Conservation (phyloP, 208 protist genomes). For the Crithidia thermophila region DNA sequence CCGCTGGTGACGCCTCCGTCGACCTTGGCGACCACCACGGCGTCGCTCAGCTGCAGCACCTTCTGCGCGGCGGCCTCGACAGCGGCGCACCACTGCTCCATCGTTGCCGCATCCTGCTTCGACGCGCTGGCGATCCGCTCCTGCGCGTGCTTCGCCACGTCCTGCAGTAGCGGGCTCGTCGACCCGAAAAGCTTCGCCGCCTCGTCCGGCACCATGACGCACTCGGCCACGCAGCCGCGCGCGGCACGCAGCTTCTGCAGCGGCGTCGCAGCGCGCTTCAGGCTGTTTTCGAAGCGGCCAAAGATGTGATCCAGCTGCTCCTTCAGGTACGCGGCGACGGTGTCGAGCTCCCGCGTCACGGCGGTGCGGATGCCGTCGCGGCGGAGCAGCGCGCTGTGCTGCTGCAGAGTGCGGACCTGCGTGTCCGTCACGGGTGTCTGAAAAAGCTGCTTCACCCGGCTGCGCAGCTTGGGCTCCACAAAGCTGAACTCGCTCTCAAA, state of each 20-base stretch:
- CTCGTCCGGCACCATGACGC: conserved; percentile 53
- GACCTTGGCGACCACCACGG: conserved; percentile 38
- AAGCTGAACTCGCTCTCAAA: conserved; percentile 90
- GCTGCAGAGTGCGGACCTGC: conserved; percentile 49
- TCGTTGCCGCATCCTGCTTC: conserved; percentile 27
- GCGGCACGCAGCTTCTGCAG: conserved; percentile 68
- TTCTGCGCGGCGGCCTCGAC: conserved; percentile 50
- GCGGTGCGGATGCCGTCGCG: conserved; percentile 50
- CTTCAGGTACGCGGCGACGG: conserved; percentile 51
- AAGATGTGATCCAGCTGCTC: conserved; percentile 60
- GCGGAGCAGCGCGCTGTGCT: conserved; percentile 64
- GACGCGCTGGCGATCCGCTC: conserved; percentile 32
- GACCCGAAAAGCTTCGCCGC: conserved; percentile 64
- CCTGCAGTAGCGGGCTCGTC: conserved; percentile 33
- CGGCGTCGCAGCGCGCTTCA: conserved; percentile 57
- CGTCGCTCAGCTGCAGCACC: conserved; percentile 45
- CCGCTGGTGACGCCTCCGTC: conserved; percentile 1
- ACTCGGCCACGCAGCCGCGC: conserved; percentile 68
- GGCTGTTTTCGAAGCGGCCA: conserved; percentile 67
- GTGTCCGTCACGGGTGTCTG: conserved; percentile 32
- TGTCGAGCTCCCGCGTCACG: conserved; percentile 56
- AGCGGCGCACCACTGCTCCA: conserved; percentile 43
- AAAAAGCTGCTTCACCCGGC: conserved; percentile 66
- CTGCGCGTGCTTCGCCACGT: conserved; percentile 41
- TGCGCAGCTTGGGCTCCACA: conserved; percentile 71